These are phyloP conservation scores for Celoporthe dispersa DNA, from an alignment of 2,329 filamentous ascomycete genomes.

Conservation along the genomic window DNA sequence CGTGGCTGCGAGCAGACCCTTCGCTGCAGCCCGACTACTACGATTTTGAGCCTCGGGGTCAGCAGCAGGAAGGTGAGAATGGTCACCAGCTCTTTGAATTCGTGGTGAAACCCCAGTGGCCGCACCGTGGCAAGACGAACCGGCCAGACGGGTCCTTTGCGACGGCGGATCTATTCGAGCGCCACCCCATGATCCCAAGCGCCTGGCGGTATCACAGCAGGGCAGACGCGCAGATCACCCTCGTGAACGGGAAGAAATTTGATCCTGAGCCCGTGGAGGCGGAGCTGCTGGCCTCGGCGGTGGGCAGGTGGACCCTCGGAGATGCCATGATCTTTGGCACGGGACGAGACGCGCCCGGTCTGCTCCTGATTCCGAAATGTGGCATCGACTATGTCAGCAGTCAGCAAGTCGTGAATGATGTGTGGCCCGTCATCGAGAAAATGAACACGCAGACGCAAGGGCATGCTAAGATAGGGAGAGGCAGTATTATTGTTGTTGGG, in stretches of 20 bases:
- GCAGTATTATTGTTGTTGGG: constrained; percentile 54
- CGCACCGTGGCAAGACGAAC: constrained; percentile 62
- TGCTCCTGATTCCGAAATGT: constrained; percentile 54
- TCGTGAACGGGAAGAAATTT: constrained; percentile 72
- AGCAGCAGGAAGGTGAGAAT: constrained; percentile 33
- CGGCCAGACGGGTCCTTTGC: constrained; percentile 63
- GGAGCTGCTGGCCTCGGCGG: constrained; percentile 46
- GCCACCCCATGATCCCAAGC: constrained; percentile 53
- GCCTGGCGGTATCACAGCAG: constrained; percentile 68
- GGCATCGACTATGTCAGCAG: constrained; percentile 34
- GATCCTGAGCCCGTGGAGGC: constrained; percentile 66
- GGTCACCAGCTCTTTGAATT: constrained; percentile 52
- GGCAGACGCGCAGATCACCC: constrained; percentile 63
- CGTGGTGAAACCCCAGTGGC: constrained; percentile 60
- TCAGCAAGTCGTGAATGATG: constrained; percentile 43
- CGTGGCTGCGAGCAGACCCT: constrained; percentile 54
- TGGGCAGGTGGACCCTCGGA: constrained; percentile 45
- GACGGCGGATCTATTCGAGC: constrained; percentile 65
- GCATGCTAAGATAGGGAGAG: constrained; percentile 53
- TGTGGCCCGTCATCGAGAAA: constrained; percentile 50
- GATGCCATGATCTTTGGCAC: constrained; percentile 67
- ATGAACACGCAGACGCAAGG: constrained; percentile 54
- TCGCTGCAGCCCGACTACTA: constrained; percentile 34
- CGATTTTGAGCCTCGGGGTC: constrained; percentile 51
- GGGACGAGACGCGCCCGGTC: constrained; percentile 59